Percentiles rank a stretch among this genome's conserved stretches.
phyloP scores from a whole-genome alignment of 2,329 filamentous ascomycete genomes.

The Knoxdaviesia capensis region DNA sequence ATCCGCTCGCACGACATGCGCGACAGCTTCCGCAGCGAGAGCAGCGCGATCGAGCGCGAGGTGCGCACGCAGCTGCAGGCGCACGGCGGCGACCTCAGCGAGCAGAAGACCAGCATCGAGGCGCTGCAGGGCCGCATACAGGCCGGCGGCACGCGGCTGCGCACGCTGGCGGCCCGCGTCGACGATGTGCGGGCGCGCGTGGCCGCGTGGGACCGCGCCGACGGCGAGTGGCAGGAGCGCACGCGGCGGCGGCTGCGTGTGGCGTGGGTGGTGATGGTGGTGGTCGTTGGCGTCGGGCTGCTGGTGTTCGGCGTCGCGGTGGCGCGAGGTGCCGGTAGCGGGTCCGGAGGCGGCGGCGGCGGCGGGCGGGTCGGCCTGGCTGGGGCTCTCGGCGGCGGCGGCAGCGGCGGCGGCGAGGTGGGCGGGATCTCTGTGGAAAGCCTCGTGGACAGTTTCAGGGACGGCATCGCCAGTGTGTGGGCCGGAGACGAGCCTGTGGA shows the following conservation, averaged over 20 bases:
- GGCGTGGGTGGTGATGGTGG: slow-evolving; percentile 39
- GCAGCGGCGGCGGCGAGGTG: neutral
- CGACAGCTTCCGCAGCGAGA: slow-evolving; percentile 36
- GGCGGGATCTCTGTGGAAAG: neutral
- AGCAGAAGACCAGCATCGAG: slow-evolving; percentile 43
- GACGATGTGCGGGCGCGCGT: slow-evolving; percentile 42
- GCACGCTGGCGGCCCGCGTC: slow-evolving; percentile 39
- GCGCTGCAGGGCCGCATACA: slow-evolving; percentile 41
- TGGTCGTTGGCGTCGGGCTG: slow-evolving; percentile 24
- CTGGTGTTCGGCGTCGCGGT: slow-evolving; percentile 15
- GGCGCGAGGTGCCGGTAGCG: slow-evolving; percentile 2
- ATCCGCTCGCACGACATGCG: slow-evolving; percentile 36
- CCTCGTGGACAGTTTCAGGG: too few relatives aligned
- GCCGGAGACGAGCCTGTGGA: too few relatives aligned
- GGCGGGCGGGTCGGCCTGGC: neutral
- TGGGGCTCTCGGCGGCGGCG: neutral
- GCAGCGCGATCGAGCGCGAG: slow-evolving; percentile 37
- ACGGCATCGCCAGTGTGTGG: too few relatives aligned
- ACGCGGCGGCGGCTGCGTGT: slow-evolving; percentile 41
- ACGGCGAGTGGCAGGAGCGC: slow-evolving; percentile 47
- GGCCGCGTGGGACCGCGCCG: slow-evolving; percentile 45
- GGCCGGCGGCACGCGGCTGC: slow-evolving; percentile 36
- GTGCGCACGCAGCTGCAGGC: slow-evolving; percentile 37
- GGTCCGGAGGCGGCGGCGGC: neutral
- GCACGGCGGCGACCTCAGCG: slow-evolving; percentile 36